Percentiles rank a stretch among this genome's conserved stretches.
These are phyloP conservation scores for Tephrocybe sp. DNA, from an alignment of 768 basidiomycete species.

Conservation along the genomic window DNA sequence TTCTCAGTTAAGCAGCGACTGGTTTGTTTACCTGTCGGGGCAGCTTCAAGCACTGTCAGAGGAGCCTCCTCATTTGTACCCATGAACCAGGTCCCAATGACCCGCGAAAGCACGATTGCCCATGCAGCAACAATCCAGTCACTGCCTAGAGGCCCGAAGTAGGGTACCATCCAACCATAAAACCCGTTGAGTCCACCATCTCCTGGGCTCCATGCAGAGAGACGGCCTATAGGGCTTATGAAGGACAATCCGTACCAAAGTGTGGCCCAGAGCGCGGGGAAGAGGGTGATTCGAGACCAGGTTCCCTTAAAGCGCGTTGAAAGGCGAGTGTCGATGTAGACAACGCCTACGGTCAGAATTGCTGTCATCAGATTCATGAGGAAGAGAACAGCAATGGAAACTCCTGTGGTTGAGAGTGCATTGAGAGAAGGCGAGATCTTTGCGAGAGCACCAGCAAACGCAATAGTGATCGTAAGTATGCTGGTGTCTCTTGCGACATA, in stretches of 20 bases:
- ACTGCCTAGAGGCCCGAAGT: constrained; percentile 55
- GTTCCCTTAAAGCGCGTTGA: constrained; percentile 27
- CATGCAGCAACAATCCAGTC: constrained; percentile 79
- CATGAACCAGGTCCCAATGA: constrained; percentile 57
- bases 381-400: constrained; percentile 47
- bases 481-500: constrained; percentile 18
- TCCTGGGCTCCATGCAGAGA: constrained; percentile 70
- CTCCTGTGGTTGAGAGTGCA: constrained; percentile 52
- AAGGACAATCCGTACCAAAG: constrained; percentile 54
- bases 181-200: constrained; percentile 37
- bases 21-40: constrained; percentile 14
- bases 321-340: constrained; percentile 38
- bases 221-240: constrained; percentile 65
- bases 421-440: constrained; percentile 42
- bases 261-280: constrained; percentile 70
- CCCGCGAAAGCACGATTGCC: constrained; percentile 63
- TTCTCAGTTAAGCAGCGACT: constrained; percentile 11
- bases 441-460: constrained; percentile 39
- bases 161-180: constrained; percentile 64
- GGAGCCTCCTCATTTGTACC: constrained; percentile 27
- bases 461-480: constrained; percentile 36
- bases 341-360: constrained; percentile 33
- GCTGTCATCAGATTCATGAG: constrained; percentile 44
- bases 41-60: constrained; percentile 10
- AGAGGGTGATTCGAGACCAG: constrained; percentile 51